Conservation (phyloP, 2,329 filamentous ascomycete genomes). For the Aspergillus pseudonomiae region DNA sequence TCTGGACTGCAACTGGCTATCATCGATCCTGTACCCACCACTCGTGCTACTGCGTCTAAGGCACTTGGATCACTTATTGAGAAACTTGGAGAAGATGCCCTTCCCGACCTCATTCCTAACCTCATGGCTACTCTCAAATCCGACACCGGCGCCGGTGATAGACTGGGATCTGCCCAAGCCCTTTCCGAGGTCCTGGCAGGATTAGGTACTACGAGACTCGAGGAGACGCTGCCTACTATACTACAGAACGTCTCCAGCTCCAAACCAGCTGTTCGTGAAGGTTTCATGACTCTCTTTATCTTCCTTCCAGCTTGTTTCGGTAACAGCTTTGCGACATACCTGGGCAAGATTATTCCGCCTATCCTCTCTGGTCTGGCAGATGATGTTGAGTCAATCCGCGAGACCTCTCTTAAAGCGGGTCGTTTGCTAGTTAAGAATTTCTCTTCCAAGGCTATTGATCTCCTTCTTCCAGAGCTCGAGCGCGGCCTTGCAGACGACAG, state of each 20-base stretch:
- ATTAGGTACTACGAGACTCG: constrained; percentile 85
- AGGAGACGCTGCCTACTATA: constrained; percentile 95
- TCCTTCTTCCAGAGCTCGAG: constrained; percentile 91
- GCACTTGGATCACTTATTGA: constrained; percentile 95
- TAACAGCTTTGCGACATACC: constrained; percentile 96
- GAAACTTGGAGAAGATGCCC: constrained; percentile 93
- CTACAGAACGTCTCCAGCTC: constrained; percentile 92
- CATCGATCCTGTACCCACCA: constrained; percentile 94
- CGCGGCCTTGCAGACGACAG: constrained; percentile 95
- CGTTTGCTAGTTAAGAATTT: constrained; percentile 98
- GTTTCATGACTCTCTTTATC: constrained; percentile 99
- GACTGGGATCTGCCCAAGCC: constrained; percentile 93
- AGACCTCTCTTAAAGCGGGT: constrained; percentile 92
- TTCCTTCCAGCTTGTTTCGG: constrained; percentile 98
- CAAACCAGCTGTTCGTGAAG: constrained; percentile 88
- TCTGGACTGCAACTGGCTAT: constrained; percentile 85
- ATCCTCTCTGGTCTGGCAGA: constrained; percentile 94
- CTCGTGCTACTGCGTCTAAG: constrained; percentile 92
- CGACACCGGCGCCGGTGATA: constrained; percentile 92
- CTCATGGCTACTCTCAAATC: constrained; percentile 98
- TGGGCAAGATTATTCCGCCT: constrained; percentile 91
- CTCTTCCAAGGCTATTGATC: constrained; percentile 88
- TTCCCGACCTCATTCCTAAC: constrained; percentile 95
- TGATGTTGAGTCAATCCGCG: constrained; percentile 92
- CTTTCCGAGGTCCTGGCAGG: constrained; percentile 95